Conservation (phyloP, 495 filamentous ascomycete species). For the Friedmanniomyces endolithicus region DNA sequence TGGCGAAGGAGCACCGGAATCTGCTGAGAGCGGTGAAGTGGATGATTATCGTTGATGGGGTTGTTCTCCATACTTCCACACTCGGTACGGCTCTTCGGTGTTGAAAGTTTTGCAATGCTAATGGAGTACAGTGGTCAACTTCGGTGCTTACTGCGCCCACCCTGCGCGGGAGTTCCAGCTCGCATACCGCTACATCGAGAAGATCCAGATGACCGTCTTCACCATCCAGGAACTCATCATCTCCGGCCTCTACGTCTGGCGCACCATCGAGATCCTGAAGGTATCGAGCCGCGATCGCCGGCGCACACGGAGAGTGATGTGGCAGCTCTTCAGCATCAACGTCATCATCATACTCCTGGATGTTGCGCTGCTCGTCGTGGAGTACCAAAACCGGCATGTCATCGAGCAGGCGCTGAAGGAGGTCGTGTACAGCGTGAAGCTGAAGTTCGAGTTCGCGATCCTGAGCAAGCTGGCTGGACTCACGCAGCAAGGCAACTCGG, state of each 20-base stretch:
- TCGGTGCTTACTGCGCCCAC: conserved; percentile 38
- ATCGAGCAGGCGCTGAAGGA: conserved; percentile 50
- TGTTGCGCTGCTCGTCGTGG: conserved; percentile 42
- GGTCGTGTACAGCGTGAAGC: conserved; percentile 51
- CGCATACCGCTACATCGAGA: conserved; percentile 47
- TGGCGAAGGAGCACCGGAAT: conserved; percentile 32
- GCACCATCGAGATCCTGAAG: conserved; percentile 39
- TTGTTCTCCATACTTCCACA: conserved; percentile 44
- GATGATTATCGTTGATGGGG: conserved; percentile 48
- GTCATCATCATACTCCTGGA: conserved; percentile 45
- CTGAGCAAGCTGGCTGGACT: conserved; percentile 35
- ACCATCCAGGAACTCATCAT: conserved; percentile 50
- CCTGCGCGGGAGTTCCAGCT: conserved; percentile 17
- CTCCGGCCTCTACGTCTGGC: conserved; percentile 48
- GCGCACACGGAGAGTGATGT: conserved; percentile 38
- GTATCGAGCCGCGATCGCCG: conserved; percentile 35
- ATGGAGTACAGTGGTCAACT: conserved; percentile 8
- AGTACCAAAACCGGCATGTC: conserved; percentile 44
- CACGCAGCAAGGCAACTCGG: not conserved
- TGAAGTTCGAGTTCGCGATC: conserved; percentile 55
- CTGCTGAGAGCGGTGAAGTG: conserved; percentile 39
- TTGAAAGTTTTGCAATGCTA: not conserved
- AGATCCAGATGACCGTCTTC: conserved; percentile 52
- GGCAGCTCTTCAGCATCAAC: conserved; percentile 48
- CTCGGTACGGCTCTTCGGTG: conserved; percentile 13